Conservation (phyloP, 768 basidiomycete species). For the Xerocomus spinulosus region DNA sequence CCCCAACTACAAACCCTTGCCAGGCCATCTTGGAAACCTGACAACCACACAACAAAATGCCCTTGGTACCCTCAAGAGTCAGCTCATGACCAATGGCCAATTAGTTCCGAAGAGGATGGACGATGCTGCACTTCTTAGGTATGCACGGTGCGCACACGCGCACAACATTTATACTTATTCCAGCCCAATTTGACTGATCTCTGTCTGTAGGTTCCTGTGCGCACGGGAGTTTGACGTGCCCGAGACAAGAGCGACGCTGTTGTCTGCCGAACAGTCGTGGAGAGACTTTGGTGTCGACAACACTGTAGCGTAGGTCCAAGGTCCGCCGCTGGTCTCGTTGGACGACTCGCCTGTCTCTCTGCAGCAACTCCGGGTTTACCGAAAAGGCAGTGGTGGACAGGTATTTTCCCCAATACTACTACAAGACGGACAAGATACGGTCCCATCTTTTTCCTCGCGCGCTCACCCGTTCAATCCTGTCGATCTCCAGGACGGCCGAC, state of each 20-base stretch:
- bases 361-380: constrained; percentile 79
- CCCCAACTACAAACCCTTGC: constrained; percentile 59
- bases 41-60: constrained; percentile 54
- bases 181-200: neutral
- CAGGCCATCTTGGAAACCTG: constrained; percentile 80
- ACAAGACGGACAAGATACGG: constrained; percentile 86
- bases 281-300: constrained; percentile 80
- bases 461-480: neutral
- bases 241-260: constrained; percentile 81
- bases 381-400: constrained; percentile 82
- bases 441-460: neutral
- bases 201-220: constrained; percentile 68
- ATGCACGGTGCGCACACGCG: constrained; percentile 13
- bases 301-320: constrained; percentile 55
- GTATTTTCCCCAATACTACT: constrained; percentile 95
- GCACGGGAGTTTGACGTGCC: constrained; percentile 88
- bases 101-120: constrained; percentile 66
- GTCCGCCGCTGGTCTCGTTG: neutral
- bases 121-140: constrained; percentile 68
- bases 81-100: constrained; percentile 54
- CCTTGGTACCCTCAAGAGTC: constrained; percentile 63
- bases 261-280: constrained; percentile 83
- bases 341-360: neutral
- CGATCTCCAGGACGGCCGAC: constrained; percentile 82
- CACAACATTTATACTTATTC: too few relatives aligned